A percentile compares a stretch with the other conserved stretches of the same genome.
Conservation (phyloP, 352 stramenopile genomes). For the Phytophthora melonis region DNA sequence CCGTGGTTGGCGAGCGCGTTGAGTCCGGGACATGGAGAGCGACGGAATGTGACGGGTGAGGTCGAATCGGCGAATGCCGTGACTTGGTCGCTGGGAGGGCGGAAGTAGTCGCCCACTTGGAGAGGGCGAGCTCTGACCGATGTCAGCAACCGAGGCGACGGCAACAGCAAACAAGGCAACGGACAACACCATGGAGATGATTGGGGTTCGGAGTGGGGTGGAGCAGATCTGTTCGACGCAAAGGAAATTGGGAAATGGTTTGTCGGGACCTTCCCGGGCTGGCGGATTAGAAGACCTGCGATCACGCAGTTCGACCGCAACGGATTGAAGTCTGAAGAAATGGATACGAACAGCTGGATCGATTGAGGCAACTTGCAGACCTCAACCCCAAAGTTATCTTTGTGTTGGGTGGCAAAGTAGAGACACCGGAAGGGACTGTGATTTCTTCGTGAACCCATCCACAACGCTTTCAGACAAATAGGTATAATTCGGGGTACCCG, state of each 20-base stretch:
- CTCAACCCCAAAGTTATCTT: too few relatives aligned
- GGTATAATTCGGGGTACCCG: too few relatives aligned
- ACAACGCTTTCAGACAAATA: too few relatives aligned
- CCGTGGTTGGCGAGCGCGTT: constrained; percentile 67
- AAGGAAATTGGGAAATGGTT: not conserved
- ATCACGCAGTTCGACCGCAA: too few relatives aligned
- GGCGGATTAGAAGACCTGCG: too few relatives aligned
- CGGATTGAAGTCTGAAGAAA: too few relatives aligned
- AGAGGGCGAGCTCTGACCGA: constrained; percentile 11
- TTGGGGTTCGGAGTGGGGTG: not conserved
- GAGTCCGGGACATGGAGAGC: constrained; percentile 49
- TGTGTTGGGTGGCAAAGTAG: too few relatives aligned
- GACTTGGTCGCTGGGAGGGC: constrained; percentile 36
- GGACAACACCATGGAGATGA: constrained; percentile 20
- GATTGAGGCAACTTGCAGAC: too few relatives aligned
- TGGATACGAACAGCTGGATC: too few relatives aligned
- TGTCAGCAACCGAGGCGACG: constrained; percentile 23
- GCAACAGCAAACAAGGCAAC: constrained; percentile 13
- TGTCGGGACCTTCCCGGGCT: too few relatives aligned
- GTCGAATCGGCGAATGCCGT: constrained; percentile 37
- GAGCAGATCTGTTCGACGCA: not conserved
- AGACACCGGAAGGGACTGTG: too few relatives aligned
- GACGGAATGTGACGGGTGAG: constrained; percentile 36
- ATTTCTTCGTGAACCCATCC: too few relatives aligned
- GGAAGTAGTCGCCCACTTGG: constrained; percentile 43